Percentiles rank a stretch among this genome's conserved stretches.
phyloP scores from a whole-genome alignment of 495 filamentous ascomycete species.

The Penicillium coprophilum region DNA sequence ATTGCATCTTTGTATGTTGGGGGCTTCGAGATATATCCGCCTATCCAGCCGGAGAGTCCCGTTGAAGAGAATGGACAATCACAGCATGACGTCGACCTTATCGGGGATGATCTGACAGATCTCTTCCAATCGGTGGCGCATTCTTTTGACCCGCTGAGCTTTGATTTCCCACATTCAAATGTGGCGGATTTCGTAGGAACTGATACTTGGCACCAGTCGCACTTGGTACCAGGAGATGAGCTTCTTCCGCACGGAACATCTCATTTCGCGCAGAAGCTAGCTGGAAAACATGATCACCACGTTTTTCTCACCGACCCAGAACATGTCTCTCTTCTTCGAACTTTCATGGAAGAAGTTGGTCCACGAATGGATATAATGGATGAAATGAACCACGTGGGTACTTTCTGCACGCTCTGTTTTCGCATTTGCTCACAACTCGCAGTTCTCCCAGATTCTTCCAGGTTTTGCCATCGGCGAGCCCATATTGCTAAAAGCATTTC shows the following conservation, averaged over 20 bases:
- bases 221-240: constrained; percentile 29
- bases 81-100: constrained; percentile 36
- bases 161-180: constrained; percentile 21
- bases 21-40: constrained; percentile 72
- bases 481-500: constrained; percentile 87
- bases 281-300: constrained; percentile 36
- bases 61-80: constrained; percentile 35
- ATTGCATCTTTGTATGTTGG: constrained; percentile 93
- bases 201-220: constrained; percentile 27
- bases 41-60: constrained; percentile 41
- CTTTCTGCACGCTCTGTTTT: too few relatives aligned
- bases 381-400: constrained; percentile 72
- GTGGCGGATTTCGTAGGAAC: constrained; percentile 19
- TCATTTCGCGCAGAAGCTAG: constrained; percentile 29
- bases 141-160: constrained; percentile 25
- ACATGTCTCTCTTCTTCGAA: constrained; percentile 81
- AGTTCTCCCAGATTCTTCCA: constrained; percentile 81
- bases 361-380: constrained; percentile 95
- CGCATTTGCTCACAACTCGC: constrained; percentile 15
- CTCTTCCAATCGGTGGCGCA: constrained; percentile 31
- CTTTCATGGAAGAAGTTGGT: constrained; percentile 88
- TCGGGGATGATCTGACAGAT: constrained; percentile 28
- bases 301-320: constrained; percentile 67
- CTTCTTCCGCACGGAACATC: constrained; percentile 30
- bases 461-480: constrained; percentile 78